A percentile compares a stretch with the other conserved stretches of the same genome.
Conservation (phyloP, 192 early-diverging fungal genomes). For the Coemansia sp. region DNA sequence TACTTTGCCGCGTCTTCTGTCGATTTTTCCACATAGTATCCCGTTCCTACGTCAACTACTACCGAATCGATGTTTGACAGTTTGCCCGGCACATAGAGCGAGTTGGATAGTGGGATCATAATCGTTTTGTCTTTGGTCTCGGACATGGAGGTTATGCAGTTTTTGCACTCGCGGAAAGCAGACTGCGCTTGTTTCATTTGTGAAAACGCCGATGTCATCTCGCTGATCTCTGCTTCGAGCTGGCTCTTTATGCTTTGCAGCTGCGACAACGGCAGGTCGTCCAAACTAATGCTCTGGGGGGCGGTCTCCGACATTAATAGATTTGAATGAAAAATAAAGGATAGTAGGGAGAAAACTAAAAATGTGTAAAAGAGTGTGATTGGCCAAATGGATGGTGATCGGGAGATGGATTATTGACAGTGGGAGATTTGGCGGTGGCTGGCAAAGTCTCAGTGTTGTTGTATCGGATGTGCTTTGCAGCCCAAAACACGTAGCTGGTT, state of each 20-base stretch:
- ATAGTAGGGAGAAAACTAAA: neutral
- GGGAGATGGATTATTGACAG: too few relatives aligned
- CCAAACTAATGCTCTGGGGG: conserved; percentile 68
- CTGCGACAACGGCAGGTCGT: conserved; percentile 79
- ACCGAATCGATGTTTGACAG: conserved; percentile 78
- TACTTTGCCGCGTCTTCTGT: conserved; percentile 77
- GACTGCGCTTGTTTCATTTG: conserved; percentile 85
- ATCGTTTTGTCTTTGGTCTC: conserved; percentile 53
- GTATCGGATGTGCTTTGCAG: too few relatives aligned
- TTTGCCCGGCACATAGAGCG: conserved; percentile 91
- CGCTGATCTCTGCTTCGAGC: conserved; percentile 88
- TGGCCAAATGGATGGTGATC: too few relatives aligned
- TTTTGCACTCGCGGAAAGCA: conserved; percentile 81
- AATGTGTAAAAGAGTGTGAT: too few relatives aligned
- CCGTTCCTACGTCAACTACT: conserved; percentile 94
- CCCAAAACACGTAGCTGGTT: too few relatives aligned
- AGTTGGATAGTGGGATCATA: conserved; percentile 51
- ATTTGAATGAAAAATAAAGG: neutral
- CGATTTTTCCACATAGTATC: conserved; percentile 93
- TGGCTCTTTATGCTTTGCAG: conserved; percentile 79
- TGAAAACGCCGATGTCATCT: conserved; percentile 79
- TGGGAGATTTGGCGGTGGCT: too few relatives aligned
- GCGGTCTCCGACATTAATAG: neutral
- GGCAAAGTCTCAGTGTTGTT: too few relatives aligned
- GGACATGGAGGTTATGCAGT: conserved; percentile 64